A percentile compares a stretch with the other conserved stretches of the same genome.
Evolutionary conservation across 2,329 filamentous ascomycete genomes (phyloP).

Genomic region (Penicillium sp.): DNA sequence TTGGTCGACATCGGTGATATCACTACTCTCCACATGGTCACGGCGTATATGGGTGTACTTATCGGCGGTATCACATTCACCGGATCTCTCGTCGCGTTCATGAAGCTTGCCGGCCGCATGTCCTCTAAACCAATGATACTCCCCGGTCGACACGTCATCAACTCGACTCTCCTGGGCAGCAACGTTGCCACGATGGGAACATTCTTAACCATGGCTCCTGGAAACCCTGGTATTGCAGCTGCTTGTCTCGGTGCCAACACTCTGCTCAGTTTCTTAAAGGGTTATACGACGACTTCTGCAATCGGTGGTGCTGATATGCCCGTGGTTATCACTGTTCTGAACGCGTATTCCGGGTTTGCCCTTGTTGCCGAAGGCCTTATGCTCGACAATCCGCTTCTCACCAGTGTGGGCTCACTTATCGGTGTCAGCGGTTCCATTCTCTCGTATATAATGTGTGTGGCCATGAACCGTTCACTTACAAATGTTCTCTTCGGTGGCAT

Average conservation of each 20-base stretch:
- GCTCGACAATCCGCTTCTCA: constrained; percentile 84
- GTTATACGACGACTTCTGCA: constrained; percentile 83
- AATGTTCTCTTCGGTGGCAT: constrained; percentile 90
- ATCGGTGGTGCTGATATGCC: constrained; percentile 96
- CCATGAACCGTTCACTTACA: constrained; percentile 88
- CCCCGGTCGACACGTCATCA: constrained; percentile 75
- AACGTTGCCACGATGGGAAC: constrained; percentile 84
- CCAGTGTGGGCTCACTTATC: constrained; percentile 83
- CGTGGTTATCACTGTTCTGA: constrained; percentile 86
- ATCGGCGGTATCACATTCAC: constrained; percentile 91
- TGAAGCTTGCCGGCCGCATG: constrained; percentile 84
- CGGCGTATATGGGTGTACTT: constrained; percentile 82
- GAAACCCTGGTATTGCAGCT: constrained; percentile 77
- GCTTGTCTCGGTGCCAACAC: constrained; percentile 77
- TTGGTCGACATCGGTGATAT: constrained; percentile 73
- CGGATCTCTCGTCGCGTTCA: constrained; percentile 84
- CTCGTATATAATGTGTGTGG: constrained; percentile 84
- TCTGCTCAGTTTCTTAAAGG: constrained; percentile 78
- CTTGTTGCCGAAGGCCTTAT: constrained; percentile 90
- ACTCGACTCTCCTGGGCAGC: constrained; percentile 72
- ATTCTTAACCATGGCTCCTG: constrained; percentile 80
- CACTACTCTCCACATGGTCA: constrained; percentile 80
- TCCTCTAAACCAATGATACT: constrained; percentile 75
- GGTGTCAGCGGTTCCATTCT: constrained; percentile 88
- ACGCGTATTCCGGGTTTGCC: constrained; percentile 89